Base-by-base conservation (phyloP, 148 eudicot genomes). In the Camellia granthamiana region DNA sequence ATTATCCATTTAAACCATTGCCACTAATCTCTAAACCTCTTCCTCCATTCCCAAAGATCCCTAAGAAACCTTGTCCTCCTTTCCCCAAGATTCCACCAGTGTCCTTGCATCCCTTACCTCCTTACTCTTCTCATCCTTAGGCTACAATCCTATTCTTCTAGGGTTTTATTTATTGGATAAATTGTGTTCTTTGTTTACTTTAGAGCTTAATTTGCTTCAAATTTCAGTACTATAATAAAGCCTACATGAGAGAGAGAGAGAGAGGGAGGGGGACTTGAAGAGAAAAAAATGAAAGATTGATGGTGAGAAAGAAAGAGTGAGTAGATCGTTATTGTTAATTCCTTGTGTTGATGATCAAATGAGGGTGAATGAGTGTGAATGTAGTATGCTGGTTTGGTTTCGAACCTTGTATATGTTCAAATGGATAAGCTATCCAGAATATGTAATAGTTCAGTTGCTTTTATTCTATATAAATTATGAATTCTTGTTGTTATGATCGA, bases 21-120 rank as follows among this genome's bases (percentile, higher is more conserved):
- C 74, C 19, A 2, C 77, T 16, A 55, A 55, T 55, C 15, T 55
- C 58, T 3, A 64, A 64, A 16, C 77, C 63, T 6, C 65, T 41
- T 75, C 77, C 60, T 38, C 77, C 77, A 41, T 21, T 75, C 58
- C 77, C 62, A 5, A 41, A 7, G 12, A 58, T 69, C 6, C 54
- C 54, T 18, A 61, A 14, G 23, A 76, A 76, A 47, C 69, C 69
- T 30, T 62, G 38, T 18, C 74, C 70, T 2, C 70, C 58, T 15
- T 18, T 52, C 10, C 76, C 75, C 43, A 75, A 68, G 46, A 69
- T 81, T 15, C 83, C 83, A 16, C 75, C 75, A 47, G 76, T 68
- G 46, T 18, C 52, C 23, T 76, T 55, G 75, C 79, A 79, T 65
- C 79, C 83, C 18, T 38, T 66, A 9, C 49, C 83, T 74, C 79